phyloP scores from a whole-genome alignment of 2,329 filamentous ascomycete species.

The Bipolaris cookei region DNA sequence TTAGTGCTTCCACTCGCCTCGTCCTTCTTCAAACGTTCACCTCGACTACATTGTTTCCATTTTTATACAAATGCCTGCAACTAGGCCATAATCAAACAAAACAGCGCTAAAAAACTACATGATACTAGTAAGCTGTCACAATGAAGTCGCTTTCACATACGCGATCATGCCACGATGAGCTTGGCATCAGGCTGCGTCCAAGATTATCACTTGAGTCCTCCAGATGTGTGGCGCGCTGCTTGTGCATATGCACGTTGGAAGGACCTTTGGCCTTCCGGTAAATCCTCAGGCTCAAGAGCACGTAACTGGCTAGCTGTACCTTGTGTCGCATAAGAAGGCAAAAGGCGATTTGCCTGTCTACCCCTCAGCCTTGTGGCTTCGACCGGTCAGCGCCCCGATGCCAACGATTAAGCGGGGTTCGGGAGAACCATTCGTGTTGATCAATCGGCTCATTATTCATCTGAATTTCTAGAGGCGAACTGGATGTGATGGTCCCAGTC shows the following conservation, averaged over 20 bases:
- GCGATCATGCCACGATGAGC: conserved; percentile 2
- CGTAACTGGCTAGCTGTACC: conserved; percentile 4
- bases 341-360: conserved; percentile 23
- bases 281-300: conserved; percentile 21
- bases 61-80: neutral
- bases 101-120: neutral
- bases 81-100: neutral
- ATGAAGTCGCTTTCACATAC: conserved; percentile 13
- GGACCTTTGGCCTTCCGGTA: conserved; percentile 24
- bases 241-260: conserved; percentile 16
- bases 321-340: conserved; percentile 9
- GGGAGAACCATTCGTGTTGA: conserved; percentile 14
- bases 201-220: conserved; percentile 16
- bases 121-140: neutral
- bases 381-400: conserved; percentile 26
- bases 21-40: neutral
- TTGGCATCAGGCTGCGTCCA: conserved; percentile 17
- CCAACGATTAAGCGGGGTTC: conserved; percentile 24
- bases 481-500: conserved; percentile 8
- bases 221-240: conserved; percentile 19
- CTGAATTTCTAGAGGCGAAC: conserved; percentile 8
- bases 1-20: neutral
- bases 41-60: neutral
- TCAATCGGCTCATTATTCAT: conserved; percentile 22
- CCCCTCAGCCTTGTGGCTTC: conserved; percentile 22